Conservation (phyloP, 1,284 basidiomycete species). For the Tilletia indica region DNA sequence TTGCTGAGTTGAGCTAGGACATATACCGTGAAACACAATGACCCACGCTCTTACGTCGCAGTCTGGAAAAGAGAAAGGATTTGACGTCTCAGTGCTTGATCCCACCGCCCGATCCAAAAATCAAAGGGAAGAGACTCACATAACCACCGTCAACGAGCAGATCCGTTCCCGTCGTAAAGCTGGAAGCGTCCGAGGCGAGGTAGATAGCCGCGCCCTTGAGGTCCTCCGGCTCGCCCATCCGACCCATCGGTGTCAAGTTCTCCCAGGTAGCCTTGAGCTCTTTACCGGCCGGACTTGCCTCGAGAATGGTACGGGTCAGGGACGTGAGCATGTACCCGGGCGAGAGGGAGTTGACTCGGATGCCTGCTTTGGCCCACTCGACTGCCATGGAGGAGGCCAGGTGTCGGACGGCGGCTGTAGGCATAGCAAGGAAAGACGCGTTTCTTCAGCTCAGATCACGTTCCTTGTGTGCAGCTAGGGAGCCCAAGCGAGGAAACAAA, state of each 20-base stretch:
- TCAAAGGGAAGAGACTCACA: constrained; percentile 23
- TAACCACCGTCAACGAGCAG: constrained; percentile 84
- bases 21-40: no score
- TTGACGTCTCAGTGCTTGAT: neutral
- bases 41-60: neutral
- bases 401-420: constrained; percentile 71
- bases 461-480: no score
- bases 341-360: constrained; percentile 69
- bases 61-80: neutral
- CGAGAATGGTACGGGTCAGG: constrained; percentile 67
- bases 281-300: constrained; percentile 23
- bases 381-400: constrained; percentile 81
- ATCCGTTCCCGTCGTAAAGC: constrained; percentile 80
- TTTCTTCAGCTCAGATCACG: no score
- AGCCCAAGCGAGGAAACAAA: neutral
- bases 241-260: constrained; percentile 80
- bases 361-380: constrained; percentile 81
- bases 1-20: no score
- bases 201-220: constrained; percentile 73
- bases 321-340: constrained; percentile 66
- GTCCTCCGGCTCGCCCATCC: constrained; percentile 56
- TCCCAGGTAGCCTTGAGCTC: constrained; percentile 71
- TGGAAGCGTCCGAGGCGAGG: constrained; percentile 78
- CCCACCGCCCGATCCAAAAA: neutral
- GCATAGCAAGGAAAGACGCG: constrained; percentile 14